A percentile compares a stretch with the other conserved stretches of the same genome.
Conservation (phyloP, 352 stramenopile species). For the Phytopythium cucurbitacearum region DNA sequence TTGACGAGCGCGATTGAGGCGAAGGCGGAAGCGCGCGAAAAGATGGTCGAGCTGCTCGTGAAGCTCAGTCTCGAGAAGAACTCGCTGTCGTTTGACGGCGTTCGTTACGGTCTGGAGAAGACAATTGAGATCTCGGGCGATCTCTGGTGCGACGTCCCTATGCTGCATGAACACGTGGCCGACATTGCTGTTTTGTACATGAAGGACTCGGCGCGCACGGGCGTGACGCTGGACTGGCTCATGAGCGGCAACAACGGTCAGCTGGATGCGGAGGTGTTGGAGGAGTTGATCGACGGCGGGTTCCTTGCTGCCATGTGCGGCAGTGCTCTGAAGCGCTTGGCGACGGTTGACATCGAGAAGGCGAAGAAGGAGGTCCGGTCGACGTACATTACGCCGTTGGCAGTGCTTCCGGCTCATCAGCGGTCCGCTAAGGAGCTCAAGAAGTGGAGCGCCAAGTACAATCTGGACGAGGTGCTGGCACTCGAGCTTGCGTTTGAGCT, state of each 20-base stretch:
- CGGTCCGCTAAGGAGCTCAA: conserved; percentile 49
- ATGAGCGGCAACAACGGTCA: conserved; percentile 38
- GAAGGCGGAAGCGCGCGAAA: conserved; percentile 42
- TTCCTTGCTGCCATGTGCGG: conserved; percentile 56
- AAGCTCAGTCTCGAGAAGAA: conserved; percentile 63
- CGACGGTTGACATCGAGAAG: conserved; percentile 31
- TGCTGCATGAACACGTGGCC: conserved; percentile 74
- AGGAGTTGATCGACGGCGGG: conserved; percentile 67
- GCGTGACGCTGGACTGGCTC: conserved; percentile 70
- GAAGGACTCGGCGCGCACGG: conserved; percentile 46
- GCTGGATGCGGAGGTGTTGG: conserved; percentile 50
- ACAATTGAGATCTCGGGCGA: conserved; percentile 55
- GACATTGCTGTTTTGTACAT: conserved; percentile 70
- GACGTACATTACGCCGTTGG: conserved; percentile 53
- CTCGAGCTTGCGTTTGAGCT: conserved; percentile 58
- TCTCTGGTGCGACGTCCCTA: conserved; percentile 80
- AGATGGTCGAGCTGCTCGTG: conserved; percentile 67
- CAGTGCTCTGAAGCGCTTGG: conserved; percentile 42
- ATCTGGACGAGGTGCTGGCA: conserved; percentile 45
- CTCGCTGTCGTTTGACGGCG: conserved; percentile 45
- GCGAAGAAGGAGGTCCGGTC: conserved; percentile 42
- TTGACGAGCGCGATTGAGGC: conserved; percentile 62
- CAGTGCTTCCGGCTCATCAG: conserved; percentile 49
- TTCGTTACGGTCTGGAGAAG: conserved; percentile 58
- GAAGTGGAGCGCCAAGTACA: conserved; percentile 65